Conservation (phyloP, 2,329 filamentous ascomycete species). For the Trichoderma cornu-damae region DNA sequence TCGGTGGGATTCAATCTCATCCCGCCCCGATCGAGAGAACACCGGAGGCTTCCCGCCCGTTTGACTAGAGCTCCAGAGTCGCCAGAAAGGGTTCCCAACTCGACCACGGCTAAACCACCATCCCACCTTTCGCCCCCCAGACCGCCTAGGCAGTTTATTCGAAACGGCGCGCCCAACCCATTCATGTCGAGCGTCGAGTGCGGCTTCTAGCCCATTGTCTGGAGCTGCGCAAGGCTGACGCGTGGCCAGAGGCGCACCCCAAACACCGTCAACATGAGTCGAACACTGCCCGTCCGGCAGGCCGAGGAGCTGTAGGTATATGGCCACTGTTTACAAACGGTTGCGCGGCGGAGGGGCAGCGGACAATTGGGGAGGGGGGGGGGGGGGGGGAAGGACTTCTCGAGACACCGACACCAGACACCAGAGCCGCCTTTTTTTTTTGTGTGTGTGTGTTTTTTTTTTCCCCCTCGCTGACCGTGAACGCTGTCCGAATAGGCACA, state of each 20-base stretch:
- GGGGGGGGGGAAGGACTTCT: too few relatives aligned
- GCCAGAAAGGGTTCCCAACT: constrained; percentile 5
- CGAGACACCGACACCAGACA: neutral
- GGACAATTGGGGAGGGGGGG: neutral
- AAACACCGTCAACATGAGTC: constrained; percentile 53
- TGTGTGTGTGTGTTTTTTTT: too few relatives aligned
- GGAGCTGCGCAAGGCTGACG: constrained; percentile 19
- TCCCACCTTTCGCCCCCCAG: constrained; percentile 18
- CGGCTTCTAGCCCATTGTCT: constrained; percentile 19
- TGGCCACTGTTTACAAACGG: constrained; percentile 17
- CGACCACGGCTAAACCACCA: constrained; percentile 11
- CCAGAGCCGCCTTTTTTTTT: neutral
- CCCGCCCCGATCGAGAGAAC: too few relatives aligned
- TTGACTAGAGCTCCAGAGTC: neutral
- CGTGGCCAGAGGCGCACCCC: constrained; percentile 19
- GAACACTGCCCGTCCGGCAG: constrained; percentile 71
- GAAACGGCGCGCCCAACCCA: constrained; percentile 18
- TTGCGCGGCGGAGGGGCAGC: constrained; percentile 8
- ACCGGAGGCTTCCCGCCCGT: neutral
- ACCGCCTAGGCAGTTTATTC: constrained; percentile 15
- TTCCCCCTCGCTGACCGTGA: constrained; percentile 19
- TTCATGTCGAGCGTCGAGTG: constrained; percentile 19
- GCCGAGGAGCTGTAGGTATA: constrained; percentile 77
- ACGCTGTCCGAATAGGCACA: constrained; percentile 57
- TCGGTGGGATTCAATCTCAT: neutral